Percentiles rank a stretch among this genome's conserved stretches.
Conservation (phyloP, 176 grass and related monocot species). For the Bolboschoenus planiculmis region DNA sequence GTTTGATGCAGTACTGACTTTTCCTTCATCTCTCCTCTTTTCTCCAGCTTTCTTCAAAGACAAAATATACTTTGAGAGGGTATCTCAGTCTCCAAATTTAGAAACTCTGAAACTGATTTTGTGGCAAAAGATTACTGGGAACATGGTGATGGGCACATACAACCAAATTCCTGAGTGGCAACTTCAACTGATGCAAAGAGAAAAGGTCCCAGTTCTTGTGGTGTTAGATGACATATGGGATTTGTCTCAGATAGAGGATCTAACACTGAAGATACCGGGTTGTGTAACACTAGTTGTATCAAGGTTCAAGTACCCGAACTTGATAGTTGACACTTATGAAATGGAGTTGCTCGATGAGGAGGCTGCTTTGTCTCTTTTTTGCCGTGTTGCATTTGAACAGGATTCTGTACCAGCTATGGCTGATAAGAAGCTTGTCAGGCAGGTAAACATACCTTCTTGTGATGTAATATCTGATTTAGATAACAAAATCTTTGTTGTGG, state of each 20-base stretch:
- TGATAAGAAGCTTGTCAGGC: slow-evolving; percentile 91
- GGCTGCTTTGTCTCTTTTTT: slow-evolving; percentile 83
- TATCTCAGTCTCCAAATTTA: slow-evolving; percentile 82
- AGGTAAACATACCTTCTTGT: slow-evolving; percentile 24
- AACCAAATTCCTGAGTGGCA: slow-evolving; percentile 93
- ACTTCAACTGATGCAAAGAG: slow-evolving; percentile 55
- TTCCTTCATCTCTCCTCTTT: slow-evolving; percentile 20
- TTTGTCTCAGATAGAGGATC: slow-evolving; percentile 66
- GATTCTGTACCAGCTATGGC: slow-evolving; percentile 41
- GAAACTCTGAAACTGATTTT: slow-evolving; percentile 76
- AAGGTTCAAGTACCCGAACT: slow-evolving; percentile 68
- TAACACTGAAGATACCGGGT: slow-evolving; percentile 72
- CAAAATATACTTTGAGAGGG: slow-evolving; percentile 75
- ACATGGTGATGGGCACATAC: slow-evolving; percentile 72
- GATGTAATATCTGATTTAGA: not conserved
- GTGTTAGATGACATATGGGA: slow-evolving; percentile 95
- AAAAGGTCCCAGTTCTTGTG: slow-evolving; percentile 67
- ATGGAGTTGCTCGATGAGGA: slow-evolving; percentile 73
- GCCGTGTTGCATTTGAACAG: slow-evolving; percentile 57
- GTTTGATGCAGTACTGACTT: slow-evolving; percentile 2
- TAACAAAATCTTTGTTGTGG: not conserved
- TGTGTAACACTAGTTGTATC: slow-evolving; percentile 82
- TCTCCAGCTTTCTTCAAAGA: slow-evolving; percentile 71
- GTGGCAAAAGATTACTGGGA: slow-evolving; percentile 82
- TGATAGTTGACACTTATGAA: slow-evolving; percentile 53